phyloP scores from a whole-genome alignment of 2,329 filamentous ascomycete genomes.

The Cladosporium cucumerinum region DNA sequence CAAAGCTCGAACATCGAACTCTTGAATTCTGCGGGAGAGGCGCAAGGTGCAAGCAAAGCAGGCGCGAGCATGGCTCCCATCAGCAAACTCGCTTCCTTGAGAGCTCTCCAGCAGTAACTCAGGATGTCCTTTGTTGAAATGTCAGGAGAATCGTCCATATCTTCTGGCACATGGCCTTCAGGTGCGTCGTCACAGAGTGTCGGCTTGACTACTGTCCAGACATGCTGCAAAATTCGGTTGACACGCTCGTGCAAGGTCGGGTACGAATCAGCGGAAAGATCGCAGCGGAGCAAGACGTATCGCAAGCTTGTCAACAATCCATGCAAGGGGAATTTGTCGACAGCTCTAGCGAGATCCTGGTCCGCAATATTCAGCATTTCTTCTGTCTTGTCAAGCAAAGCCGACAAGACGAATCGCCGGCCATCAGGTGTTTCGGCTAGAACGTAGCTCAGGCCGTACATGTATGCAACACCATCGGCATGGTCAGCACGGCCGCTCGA shows the following conservation, averaged over 20 bases:
- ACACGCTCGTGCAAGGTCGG: slow-evolving; percentile 47
- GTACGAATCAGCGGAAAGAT: slow-evolving; percentile 32
- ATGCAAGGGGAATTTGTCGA: slow-evolving; percentile 47
- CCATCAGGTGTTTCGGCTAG: slow-evolving; percentile 26
- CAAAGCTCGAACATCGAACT: slow-evolving; percentile 52
- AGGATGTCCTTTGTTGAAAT: slow-evolving; percentile 82
- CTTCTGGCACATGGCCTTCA: slow-evolving; percentile 78
- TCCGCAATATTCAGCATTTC: slow-evolving; percentile 62
- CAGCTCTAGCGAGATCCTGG: slow-evolving; percentile 61
- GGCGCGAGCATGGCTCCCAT: slow-evolving; percentile 15
- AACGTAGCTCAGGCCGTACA: slow-evolving; percentile 65
- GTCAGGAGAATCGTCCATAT: slow-evolving; percentile 67
- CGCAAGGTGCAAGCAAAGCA: neutral
- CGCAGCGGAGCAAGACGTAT: slow-evolving; percentile 23
- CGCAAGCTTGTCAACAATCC: slow-evolving; percentile 34
- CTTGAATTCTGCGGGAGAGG: slow-evolving; percentile 3
- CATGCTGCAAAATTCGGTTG: slow-evolving; percentile 46
- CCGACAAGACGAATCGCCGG: slow-evolving; percentile 24
- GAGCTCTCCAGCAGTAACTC: slow-evolving; percentile 89
- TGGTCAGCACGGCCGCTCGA: slow-evolving; percentile 82
- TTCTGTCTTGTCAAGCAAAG: slow-evolving; percentile 52
- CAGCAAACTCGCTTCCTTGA: slow-evolving; percentile 84
- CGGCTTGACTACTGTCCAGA: slow-evolving; percentile 73
- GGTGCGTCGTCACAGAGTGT: slow-evolving; percentile 92
- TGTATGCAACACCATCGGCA: slow-evolving; percentile 81